Conservation (phyloP, 169 alveolate genomes). For the Eimeria necatrix region DNA sequence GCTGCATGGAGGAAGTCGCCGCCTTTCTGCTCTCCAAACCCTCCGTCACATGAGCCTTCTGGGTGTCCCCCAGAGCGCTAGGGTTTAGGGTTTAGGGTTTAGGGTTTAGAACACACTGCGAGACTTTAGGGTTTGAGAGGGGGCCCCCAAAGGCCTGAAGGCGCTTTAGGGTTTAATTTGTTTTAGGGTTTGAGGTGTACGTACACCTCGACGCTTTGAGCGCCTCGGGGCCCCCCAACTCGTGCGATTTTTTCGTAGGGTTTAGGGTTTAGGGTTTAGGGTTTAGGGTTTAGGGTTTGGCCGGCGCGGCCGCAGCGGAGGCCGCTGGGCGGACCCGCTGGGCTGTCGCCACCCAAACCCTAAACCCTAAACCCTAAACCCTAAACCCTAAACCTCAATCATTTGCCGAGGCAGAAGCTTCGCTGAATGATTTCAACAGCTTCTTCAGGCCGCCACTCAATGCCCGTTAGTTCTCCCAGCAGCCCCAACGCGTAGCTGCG, state of each 20-base stretch:
- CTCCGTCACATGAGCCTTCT: background rate
- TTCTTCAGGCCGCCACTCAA: background rate
- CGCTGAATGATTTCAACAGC: background rate
- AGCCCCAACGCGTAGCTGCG: background rate
- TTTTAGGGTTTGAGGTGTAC: background rate
- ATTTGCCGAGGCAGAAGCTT: conserved; percentile 16
- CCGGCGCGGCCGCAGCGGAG: background rate
- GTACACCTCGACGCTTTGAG: background rate
- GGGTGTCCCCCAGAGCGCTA: background rate
- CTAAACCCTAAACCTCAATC: conserved; percentile 17
- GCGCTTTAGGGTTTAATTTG: background rate
- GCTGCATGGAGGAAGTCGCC: no score
- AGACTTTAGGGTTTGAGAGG: conserved; percentile 1
- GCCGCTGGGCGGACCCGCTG: no score
- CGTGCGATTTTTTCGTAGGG: background rate
- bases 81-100: conserved; percentile 16
- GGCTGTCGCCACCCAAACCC: no score
- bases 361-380: conserved; percentile 45
- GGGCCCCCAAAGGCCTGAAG: conserved; percentile 11
- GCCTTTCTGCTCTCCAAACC: conserved; percentile 19
- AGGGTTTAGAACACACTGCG: conserved; percentile 3
- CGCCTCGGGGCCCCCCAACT: background rate
- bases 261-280: conserved; percentile 33
- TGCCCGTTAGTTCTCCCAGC: conserved; percentile 7
- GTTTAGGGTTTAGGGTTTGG: background rate